Conservation (phyloP, 768 basidiomycete species). For the Mycena leptocephala region DNA sequence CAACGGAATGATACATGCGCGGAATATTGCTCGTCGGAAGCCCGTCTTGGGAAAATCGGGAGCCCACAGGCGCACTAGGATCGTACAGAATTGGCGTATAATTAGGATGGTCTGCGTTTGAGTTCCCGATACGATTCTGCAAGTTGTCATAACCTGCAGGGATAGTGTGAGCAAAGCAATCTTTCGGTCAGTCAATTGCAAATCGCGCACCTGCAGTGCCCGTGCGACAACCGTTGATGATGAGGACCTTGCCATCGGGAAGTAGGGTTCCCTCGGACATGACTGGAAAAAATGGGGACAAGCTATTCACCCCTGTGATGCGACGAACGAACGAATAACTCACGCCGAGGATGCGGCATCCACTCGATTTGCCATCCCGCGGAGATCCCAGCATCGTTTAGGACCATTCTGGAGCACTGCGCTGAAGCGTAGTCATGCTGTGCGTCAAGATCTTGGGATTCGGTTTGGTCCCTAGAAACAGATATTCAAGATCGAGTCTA, state of each 20-base stretch:
- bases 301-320: neutral
- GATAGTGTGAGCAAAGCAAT: neutral
- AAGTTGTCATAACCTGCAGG: neutral
- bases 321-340: neutral
- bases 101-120: slow-evolving; percentile 49
- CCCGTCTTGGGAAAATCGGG: slow-evolving; percentile 43
- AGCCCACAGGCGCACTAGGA: slow-evolving; percentile 43
- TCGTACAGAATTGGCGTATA: slow-evolving; percentile 46
- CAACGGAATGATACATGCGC: slow-evolving; percentile 52
- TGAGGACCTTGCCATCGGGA: slow-evolving; percentile 47
- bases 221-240: slow-evolving; percentile 46
- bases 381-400: slow-evolving; percentile 41
- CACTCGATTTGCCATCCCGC: slow-evolving; percentile 48
- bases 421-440: slow-evolving; percentile 43
- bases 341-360: slow-evolving; percentile 44
- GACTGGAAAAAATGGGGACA: neutral
- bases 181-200: neutral
- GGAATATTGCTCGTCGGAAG: slow-evolving; percentile 44
- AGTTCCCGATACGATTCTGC: slow-evolving; percentile 43
- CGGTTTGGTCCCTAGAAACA: slow-evolving; percentile 23
- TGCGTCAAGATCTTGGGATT: slow-evolving; percentile 28
- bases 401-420: slow-evolving; percentile 48
- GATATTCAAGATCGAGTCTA: neutral
- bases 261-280: slow-evolving; percentile 38
- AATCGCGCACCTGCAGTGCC: slow-evolving; percentile 36